Base-by-base conservation (phyloP, 257 asterid genomes). In the Ajuga chamaepitys region DNA sequence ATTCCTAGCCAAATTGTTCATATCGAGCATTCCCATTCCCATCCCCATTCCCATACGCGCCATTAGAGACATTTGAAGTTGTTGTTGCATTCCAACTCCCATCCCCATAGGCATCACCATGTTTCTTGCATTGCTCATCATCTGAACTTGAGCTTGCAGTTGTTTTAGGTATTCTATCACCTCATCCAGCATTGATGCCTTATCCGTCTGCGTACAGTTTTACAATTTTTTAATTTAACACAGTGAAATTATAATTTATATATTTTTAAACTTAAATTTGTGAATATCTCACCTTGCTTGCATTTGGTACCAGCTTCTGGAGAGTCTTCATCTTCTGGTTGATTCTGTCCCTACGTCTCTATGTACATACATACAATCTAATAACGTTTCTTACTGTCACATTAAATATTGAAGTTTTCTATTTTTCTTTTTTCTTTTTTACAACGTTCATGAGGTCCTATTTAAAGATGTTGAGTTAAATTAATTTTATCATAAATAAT, bases 111-210 rank as follows among this genome's bases (percentile, higher is more conserved):
- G 87, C 79, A 76, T 74, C 80, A 82, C 55, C 83, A 83, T 77
- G 64, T 67, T 72, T 69, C 80, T 74, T 53, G 79, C 71, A 24
- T n/a, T 77, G 38, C 75, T 86, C 88, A 83, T 77, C 77, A 86
- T 68, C 3, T 80, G 79, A 47, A 88, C 75, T 82, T 86, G 95
- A 66, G 89, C 74, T 74, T 88, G 86, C 0, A 88, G 82, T 55
- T 81, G 87, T 66, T 88, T 88, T 14, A 86, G 28, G 83, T 86
- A 82, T 7, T 78, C 75, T 2, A 88, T 88, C 65, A 83, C 96
- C 58, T 86, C 95, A 60, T 88, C 94, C 6, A 88, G 76, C 88
- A 88, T 88, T 12, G 95, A 88, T 44, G 94, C 95, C 66, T 88
- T 88, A 51, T 88, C 95, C 0, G 87, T 85, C 95, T 87, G 80